Conservation (phyloP, 2,329 filamentous ascomycete species). For the Fusarium verticillioides region DNA sequence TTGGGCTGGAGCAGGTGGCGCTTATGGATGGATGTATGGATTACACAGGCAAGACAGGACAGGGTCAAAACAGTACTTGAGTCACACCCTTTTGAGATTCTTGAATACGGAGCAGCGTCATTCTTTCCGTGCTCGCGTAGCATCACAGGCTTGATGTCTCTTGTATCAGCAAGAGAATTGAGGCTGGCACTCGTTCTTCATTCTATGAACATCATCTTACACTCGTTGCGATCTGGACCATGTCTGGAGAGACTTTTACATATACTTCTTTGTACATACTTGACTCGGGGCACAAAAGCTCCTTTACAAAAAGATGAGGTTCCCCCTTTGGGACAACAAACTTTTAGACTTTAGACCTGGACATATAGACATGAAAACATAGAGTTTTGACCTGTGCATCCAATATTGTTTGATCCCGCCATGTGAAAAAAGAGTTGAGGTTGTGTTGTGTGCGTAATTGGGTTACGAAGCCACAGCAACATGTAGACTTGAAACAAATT, state of each 20-base stretch:
- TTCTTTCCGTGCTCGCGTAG: constrained; percentile 26
- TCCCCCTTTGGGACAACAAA: constrained; percentile 10
- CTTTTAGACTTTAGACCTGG: constrained; percentile 26
- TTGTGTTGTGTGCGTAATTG: background rate
- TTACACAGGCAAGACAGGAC: constrained; percentile 35
- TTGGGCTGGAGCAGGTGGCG: constrained; percentile 44
- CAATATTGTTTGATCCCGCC: background rate
- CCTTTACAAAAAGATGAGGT: constrained; percentile 19
- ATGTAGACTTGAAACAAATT: constrained; percentile 27
- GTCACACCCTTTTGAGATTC: constrained; percentile 1
- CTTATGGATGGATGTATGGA: constrained; percentile 37
- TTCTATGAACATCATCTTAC: constrained; percentile 41
- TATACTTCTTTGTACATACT: constrained; percentile 46
- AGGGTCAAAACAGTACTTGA: constrained; percentile 23
- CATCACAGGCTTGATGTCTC: constrained; percentile 45
- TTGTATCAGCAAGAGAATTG: constrained; percentile 38
- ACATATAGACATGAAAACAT: constrained; percentile 30
- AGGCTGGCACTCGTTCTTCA: constrained; percentile 46
- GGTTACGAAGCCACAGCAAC: constrained; percentile 11
- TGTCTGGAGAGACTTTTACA: constrained; percentile 30
- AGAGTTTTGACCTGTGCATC: constrained; percentile 18
- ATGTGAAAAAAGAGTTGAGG: background rate
- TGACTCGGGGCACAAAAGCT: constrained; percentile 6
- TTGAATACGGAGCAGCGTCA: constrained; percentile 17
- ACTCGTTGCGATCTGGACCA: constrained; percentile 36